phyloP scores from a whole-genome alignment of 352 stramenopile species.

The Phytopythium ostracodes region DNA sequence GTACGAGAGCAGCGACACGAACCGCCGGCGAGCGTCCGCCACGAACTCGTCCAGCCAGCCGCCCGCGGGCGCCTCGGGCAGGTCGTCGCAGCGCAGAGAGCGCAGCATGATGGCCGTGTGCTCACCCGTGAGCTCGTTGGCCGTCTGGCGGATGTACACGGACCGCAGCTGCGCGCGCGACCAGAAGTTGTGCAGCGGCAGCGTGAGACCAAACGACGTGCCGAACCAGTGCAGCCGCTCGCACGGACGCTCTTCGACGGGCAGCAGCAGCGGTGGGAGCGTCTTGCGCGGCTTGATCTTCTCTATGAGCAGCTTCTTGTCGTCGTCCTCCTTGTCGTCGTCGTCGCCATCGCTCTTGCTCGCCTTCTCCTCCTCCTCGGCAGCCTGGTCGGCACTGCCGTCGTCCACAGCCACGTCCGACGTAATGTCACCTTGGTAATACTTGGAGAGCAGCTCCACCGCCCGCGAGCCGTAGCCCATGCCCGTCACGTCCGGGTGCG shows the following conservation, averaged over 20 bases:
- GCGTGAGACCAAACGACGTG: conserved; percentile 97
- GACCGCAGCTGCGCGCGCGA: conserved; percentile 90
- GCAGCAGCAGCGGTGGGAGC: conserved; percentile 95
- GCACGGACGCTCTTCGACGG: conserved; percentile 91
- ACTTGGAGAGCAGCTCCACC: conserved; percentile 94
- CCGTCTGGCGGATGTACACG: conserved; percentile 98
- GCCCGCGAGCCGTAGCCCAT: conserved; percentile 98
- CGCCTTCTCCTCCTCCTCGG: conserved; percentile 25
- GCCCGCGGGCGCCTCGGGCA: conserved; percentile 66
- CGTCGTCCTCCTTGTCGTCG: conserved; percentile 29
- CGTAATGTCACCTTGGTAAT: conserved; percentile 97
- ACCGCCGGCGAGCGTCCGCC: conserved; percentile 91
- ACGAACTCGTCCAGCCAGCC: conserved; percentile 95
- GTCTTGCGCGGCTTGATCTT: conserved; percentile 95
- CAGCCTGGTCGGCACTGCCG: conserved; percentile 21
- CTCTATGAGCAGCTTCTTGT: conserved; percentile 64
- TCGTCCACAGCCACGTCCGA: conserved; percentile 31
- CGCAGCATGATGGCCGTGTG: conserved; percentile 94
- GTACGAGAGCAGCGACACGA: conserved; percentile 93
- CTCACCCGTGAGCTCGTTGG: conserved; percentile 99
- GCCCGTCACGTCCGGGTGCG: conserved; percentile 93
- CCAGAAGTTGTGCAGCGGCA: conserved; percentile 98
- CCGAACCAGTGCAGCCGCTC: conserved; percentile 98
- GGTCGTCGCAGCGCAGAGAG: conserved; percentile 65
- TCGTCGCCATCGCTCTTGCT: conserved; percentile 24